Base-by-base conservation (phyloP, 1,284 basidiomycete species). In the Phellopilus nigrolimitatus region DNA sequence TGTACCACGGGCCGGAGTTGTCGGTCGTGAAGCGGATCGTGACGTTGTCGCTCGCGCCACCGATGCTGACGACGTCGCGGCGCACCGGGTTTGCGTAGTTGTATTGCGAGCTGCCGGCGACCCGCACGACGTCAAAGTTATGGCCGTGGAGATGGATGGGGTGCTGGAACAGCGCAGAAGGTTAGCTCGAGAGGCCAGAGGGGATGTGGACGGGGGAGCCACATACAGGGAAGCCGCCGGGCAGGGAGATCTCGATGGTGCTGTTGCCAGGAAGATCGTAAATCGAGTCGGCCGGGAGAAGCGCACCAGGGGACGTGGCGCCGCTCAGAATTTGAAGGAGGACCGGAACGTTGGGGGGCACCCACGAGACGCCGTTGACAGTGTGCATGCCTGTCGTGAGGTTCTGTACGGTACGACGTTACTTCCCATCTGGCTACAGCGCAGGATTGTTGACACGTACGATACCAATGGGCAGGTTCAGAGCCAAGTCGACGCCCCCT, bases 301-400 rank as follows among this genome's bases (percentile, higher is more conserved):
- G 63, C n/a, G 71, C 65, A 9, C 66, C 60, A 13, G 74, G 68
- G 33, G 67, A 64, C 40, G 62, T 61, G 5, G 71, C 65, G 4
- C 78, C 77, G 47, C 72, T 76, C 30, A 80, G 59, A 40, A 80
- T 72, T 53, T 80, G 78, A 27, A 80, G 67, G 28, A 79, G 66
- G 0, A 77, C 71, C 0, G 76, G 76, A 0, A 66, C 63, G 0
- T 64, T 66, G 3, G 76, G 76, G 10, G 71, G 62, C 6, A 47
- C 52, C 55, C 65, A 78, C 4, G 60, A 38, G 24, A 56, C 59
- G 4, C 49, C 54, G 39, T 60, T 60, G n/a, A 59, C 37, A 13
- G 3, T 17, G 34, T n/a, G 15, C 34, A 33, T 33, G 3, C 31
- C 31, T 12, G 3, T 33, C 10, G 31, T 33, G 31, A 33, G n/a